Evolutionary conservation across 768 basidiomycete species (phyloP).

Genomic region (Amanita exitialis): DNA sequence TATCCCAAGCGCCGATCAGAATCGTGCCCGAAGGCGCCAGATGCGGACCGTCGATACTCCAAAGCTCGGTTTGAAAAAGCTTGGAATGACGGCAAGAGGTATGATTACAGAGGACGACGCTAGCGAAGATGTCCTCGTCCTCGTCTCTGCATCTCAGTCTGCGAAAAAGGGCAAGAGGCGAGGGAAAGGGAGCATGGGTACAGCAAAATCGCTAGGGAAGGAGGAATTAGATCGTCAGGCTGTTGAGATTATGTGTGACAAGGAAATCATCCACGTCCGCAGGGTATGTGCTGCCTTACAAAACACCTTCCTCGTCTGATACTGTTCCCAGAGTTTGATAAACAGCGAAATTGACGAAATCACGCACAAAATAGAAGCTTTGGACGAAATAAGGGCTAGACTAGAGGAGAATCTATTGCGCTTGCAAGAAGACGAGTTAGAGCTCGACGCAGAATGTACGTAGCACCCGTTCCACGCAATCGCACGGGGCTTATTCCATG

Average conservation of each 20-base stretch:
- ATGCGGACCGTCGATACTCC: slow-evolving; percentile 73
- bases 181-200: slow-evolving; percentile 58
- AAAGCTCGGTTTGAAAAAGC: slow-evolving; percentile 65
- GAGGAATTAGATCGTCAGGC: slow-evolving; percentile 81
- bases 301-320: neutral
- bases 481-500: slow-evolving; percentile 3
- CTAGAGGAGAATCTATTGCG: slow-evolving; percentile 77
- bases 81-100: slow-evolving; percentile 73
- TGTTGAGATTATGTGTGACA: slow-evolving; percentile 81
- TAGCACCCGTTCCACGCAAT: slow-evolving; percentile 9
- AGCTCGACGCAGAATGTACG: slow-evolving; percentile 93
- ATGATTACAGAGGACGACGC: slow-evolving; percentile 50
- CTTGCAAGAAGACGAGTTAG: slow-evolving; percentile 90
- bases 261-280: slow-evolving; percentile 86
- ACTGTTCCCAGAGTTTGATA: slow-evolving; percentile 56
- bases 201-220: slow-evolving; percentile 62
- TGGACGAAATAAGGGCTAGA: slow-evolving; percentile 72
- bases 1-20: slow-evolving; percentile 79
- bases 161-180: slow-evolving; percentile 38
- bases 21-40: slow-evolving; percentile 66
- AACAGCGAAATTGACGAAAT: slow-evolving; percentile 85
- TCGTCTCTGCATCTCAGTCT: slow-evolving; percentile 36
- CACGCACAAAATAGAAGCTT: slow-evolving; percentile 76
- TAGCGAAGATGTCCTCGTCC: slow-evolving; percentile 72
- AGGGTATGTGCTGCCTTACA: slow-evolving; percentile 42